Percentiles rank a stretch among this genome's conserved stretches.
These are phyloP conservation scores for Globisporangium viniferum DNA, from an alignment of 352 stramenopile species.

Conservation along the genomic window DNA sequence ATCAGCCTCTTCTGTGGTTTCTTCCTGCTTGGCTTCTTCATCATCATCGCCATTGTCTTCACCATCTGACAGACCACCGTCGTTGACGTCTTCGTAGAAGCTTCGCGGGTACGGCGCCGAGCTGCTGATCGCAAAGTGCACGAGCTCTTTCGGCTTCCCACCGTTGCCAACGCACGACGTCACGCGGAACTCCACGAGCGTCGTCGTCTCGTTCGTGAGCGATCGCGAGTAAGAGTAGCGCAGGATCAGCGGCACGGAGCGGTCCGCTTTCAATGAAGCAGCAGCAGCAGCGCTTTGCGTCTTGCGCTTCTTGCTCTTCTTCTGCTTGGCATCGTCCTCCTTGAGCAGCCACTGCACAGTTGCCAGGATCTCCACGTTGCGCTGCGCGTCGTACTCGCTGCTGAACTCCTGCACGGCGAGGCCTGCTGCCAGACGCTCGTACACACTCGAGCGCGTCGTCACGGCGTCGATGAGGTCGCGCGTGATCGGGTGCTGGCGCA, in stretches of 20 bases:
- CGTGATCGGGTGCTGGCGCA: conserved; percentile 55
- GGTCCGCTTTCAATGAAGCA: conserved; percentile 3
- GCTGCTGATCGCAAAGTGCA: conserved; percentile 59
- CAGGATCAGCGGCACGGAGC: conserved; percentile 31
- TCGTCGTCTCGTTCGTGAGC: conserved; percentile 34
- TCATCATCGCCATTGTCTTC: conserved; percentile 30
- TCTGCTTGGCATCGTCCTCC: conserved; percentile 12
- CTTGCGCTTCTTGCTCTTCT: conserved; percentile 32
- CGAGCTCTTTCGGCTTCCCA: conserved; percentile 36
- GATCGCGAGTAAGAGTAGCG: conserved; percentile 51
- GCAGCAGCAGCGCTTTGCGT: conserved; percentile 28
- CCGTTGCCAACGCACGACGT: conserved; percentile 37
- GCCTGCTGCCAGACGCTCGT: conserved; percentile 36
- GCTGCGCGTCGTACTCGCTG: conserved; percentile 60
- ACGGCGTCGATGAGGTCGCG: conserved; percentile 59
- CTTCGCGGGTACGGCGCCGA: conserved; percentile 58
- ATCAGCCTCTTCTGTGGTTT: neutral
- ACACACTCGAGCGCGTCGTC: conserved; percentile 41
- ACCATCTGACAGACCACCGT: conserved; percentile 15
- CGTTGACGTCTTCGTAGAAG: conserved; percentile 65
- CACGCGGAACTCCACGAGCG: conserved; percentile 46
- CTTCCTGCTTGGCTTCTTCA: conserved; percentile 13
- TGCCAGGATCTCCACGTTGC: conserved; percentile 58
- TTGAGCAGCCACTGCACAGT: conserved; percentile 54
- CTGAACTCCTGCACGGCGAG: conserved; percentile 53